Evolutionary conservation across 192 early-diverging fungal genomes (phyloP).

Genomic region (Backusella tarrabulga): DNA sequence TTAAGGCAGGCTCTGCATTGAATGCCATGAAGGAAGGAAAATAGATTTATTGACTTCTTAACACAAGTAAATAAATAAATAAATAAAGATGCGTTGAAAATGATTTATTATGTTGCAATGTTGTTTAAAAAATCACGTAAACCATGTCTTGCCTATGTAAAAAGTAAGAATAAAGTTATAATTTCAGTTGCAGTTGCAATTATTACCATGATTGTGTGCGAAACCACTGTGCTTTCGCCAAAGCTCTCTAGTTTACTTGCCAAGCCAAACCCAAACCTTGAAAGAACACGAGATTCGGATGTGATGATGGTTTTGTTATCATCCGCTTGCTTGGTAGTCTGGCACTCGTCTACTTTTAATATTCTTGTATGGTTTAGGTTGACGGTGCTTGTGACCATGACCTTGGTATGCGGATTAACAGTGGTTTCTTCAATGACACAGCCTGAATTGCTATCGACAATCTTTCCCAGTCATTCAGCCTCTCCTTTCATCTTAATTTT

Average conservation of each 20-base stretch:
- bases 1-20: slow-evolving; percentile 91
- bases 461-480: neutral
- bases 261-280: neutral
- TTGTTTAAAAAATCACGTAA: neutral
- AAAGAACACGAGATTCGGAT: neutral
- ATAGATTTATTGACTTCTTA: neutral
- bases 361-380: neutral
- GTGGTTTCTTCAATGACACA: neutral
- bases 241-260: neutral
- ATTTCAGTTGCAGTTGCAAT: neutral
- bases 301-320: neutral
- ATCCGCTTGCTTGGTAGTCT: neutral
- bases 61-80: neutral
- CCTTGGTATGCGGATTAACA: neutral
- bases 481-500: neutral
- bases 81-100: neutral
- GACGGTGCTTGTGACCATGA: neutral
- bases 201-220: neutral
- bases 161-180: neutral
- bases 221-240: neutral
- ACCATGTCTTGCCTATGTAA: neutral
- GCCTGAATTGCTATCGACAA: neutral
- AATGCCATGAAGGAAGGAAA: slow-evolving; percentile 71
- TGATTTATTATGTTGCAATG: neutral
- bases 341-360: neutral